Evolutionary conservation across 2,329 filamentous ascomycete genomes (phyloP).

Genomic region (Exophiala bonariae): DNA sequence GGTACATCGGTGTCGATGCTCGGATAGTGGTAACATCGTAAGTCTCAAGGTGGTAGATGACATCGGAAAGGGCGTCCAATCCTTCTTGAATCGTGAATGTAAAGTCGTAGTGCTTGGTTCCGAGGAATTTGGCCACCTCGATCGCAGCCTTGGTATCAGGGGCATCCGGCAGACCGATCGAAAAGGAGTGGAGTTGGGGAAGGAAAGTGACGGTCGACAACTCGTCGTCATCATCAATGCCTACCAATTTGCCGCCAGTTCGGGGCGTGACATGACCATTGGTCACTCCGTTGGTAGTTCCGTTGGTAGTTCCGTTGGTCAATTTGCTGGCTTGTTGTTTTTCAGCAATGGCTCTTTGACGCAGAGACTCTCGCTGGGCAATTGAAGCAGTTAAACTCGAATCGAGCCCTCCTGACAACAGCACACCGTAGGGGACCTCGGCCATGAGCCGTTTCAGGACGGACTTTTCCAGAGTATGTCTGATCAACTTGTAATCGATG

Average conservation of each 20-base stretch:
- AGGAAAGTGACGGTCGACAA: slow-evolving; percentile 87
- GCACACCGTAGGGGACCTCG: slow-evolving; percentile 94
- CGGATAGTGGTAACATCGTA: slow-evolving; percentile 99
- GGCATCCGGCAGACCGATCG: slow-evolving; percentile 89
- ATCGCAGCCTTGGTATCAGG: slow-evolving; percentile 90
- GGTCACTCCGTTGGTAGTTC: slow-evolving; percentile 32
- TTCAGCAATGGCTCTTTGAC: slow-evolving; percentile 58
- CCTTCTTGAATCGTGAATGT: slow-evolving; percentile 98
- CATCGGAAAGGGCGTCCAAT: slow-evolving; percentile 92
- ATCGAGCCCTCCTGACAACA: slow-evolving; percentile 92
- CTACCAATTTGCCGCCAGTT: slow-evolving; percentile 72
- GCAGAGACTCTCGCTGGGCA: slow-evolving; percentile 85
- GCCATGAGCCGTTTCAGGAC: slow-evolving; percentile 98
- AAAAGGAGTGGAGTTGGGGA: slow-evolving; percentile 97
- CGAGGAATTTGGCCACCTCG: slow-evolving; percentile 93
- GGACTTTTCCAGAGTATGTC: slow-evolving; percentile 80
- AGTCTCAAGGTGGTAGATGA: slow-evolving; percentile 96
- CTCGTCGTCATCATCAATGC: slow-evolving; percentile 90
- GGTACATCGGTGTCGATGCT: slow-evolving; percentile 97
- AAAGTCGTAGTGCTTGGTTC: slow-evolving; percentile 97
- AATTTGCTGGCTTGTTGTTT: slow-evolving; percentile 54
- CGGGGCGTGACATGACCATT: slow-evolving; percentile 52
- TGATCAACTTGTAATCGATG: slow-evolving; percentile 78
- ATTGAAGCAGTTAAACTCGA: slow-evolving; percentile 94
- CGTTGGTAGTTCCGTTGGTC: slow-evolving; percentile 44